phyloP scores from a whole-genome alignment of 257 asterid genomes.

The Solanum chmielewskii region DNA sequence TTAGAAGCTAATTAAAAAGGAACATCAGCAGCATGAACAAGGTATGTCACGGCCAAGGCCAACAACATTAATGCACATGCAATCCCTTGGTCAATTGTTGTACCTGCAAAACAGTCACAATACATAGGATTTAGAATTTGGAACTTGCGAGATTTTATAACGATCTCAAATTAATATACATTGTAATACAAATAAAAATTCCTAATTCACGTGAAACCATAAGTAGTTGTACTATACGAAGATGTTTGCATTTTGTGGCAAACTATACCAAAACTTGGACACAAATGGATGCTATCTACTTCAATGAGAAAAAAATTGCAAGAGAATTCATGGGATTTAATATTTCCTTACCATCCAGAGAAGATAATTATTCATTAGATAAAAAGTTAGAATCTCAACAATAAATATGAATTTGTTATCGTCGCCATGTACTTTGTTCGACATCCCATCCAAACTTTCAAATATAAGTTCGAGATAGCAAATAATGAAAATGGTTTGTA shows the following conservation, averaged over 20 bases:
- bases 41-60: slow-evolving; percentile 52
- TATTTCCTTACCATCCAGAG: background rate
- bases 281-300: background rate
- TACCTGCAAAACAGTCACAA: slow-evolving; percentile 12
- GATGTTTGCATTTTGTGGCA: background rate
- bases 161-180: background rate
- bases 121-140: background rate
- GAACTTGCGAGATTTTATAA: background rate
- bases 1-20: slow-evolving; percentile 11
- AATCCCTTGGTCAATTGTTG: slow-evolving; percentile 49
- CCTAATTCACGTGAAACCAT: background rate
- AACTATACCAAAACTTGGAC: background rate
- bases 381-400: background rate
- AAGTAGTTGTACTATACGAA: background rate
- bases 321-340: background rate
- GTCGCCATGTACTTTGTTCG: background rate
- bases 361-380: background rate
- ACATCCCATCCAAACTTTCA: background rate
- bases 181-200: background rate
- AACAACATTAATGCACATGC: slow-evolving; percentile 43
- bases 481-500: background rate
- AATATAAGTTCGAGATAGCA: background rate
- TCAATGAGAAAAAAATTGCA: background rate
- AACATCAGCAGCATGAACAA: slow-evolving; percentile 45
- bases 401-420: background rate